Conservation (phyloP, 805 yeast species). For the Wickerhamiella azymoides region DNA sequence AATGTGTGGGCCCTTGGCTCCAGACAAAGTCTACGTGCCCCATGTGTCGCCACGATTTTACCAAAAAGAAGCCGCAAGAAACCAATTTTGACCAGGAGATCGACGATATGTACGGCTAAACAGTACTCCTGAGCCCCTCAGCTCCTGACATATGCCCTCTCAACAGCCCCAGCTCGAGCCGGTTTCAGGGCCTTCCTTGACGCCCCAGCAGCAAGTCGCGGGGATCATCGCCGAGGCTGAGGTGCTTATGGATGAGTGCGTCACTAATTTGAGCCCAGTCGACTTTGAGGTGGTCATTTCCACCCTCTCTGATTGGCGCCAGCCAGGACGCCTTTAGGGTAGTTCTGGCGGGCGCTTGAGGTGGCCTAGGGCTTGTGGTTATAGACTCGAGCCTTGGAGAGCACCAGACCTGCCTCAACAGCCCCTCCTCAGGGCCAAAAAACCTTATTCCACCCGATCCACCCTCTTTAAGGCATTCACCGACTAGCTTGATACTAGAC, state of each 20-base stretch:
- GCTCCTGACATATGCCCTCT: background rate
- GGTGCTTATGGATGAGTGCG: background rate
- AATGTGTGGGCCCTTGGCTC: constrained; percentile 86
- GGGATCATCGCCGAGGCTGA: background rate
- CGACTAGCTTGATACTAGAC: no score
- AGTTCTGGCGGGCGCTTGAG: background rate
- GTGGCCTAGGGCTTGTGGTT: no score
- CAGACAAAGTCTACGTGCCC: constrained; percentile 54
- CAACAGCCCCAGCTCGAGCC: no score
- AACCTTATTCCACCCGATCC: no score
- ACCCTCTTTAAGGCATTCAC: no score
- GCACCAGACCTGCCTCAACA: no score
- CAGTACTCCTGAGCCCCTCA: background rate
- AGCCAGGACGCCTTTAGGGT: background rate
- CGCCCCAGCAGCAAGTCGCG: background rate
- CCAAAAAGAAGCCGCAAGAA: constrained; percentile 32
- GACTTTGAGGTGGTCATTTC: background rate
- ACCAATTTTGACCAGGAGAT: constrained; percentile 57
- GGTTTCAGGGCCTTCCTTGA: no score
- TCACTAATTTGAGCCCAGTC: background rate
- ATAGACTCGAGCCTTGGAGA: no score
- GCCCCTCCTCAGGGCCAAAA: no score
- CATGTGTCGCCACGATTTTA: constrained; percentile 64
- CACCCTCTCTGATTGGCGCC: background rate
- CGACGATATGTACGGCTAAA: constrained; percentile 53